A percentile compares a stretch with the other conserved stretches of the same genome.
These are phyloP conservation scores for Juncus effusus DNA, from an alignment of 176 grass and related monocot species.

Conservation along the genomic window DNA sequence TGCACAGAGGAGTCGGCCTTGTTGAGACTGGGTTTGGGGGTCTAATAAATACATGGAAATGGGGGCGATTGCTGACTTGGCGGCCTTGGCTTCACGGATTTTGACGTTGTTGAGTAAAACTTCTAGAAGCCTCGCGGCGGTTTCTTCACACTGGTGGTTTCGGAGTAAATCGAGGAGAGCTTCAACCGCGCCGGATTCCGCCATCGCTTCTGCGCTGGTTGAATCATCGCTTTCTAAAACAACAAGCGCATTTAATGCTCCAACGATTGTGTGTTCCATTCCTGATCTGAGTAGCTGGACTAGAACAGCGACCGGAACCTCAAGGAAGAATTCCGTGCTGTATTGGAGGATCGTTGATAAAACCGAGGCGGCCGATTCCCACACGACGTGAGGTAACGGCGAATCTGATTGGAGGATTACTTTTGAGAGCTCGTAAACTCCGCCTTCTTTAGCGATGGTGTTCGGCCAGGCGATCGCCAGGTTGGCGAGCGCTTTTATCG, in stretches of 20 bases:
- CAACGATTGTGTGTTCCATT: slow-evolving; percentile 85
- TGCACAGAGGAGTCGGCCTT: slow-evolving; percentile 94
- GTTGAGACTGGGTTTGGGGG: slow-evolving; percentile 96
- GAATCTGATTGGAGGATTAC: slow-evolving; percentile 82
- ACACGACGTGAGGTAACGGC: slow-evolving; percentile 92
- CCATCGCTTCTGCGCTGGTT: slow-evolving; percentile 98
- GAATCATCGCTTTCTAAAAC: slow-evolving; percentile 99
- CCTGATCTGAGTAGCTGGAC: slow-evolving; percentile 89
- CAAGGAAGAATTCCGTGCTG: slow-evolving; percentile 96
- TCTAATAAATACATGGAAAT: slow-evolving; percentile 99
- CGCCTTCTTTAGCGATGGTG: slow-evolving; percentile 96
- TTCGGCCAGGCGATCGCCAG: slow-evolving; percentile 95
- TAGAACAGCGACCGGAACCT: slow-evolving; percentile 93
- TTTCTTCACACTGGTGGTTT: slow-evolving; percentile 97
- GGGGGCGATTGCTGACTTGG: slow-evolving; percentile 94
- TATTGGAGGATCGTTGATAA: slow-evolving; percentile 96
- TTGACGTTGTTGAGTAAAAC: slow-evolving; percentile 94
- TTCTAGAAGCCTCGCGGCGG: slow-evolving; percentile 95
- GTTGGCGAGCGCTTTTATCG: slow-evolving; percentile 92
- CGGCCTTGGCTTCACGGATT: slow-evolving; percentile 95
- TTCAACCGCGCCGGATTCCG: slow-evolving; percentile 95
- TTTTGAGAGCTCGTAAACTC: slow-evolving; percentile 95
- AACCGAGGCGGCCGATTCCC: slow-evolving; percentile 96
- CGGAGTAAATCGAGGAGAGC: slow-evolving; percentile 80
- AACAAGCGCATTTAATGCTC: slow-evolving; percentile 92